Evolutionary conservation across 805 yeast genomes (phyloP), one percentile per base, ranked within the genome.

Genomic region (Kurtzmaniella fragi): DNA sequence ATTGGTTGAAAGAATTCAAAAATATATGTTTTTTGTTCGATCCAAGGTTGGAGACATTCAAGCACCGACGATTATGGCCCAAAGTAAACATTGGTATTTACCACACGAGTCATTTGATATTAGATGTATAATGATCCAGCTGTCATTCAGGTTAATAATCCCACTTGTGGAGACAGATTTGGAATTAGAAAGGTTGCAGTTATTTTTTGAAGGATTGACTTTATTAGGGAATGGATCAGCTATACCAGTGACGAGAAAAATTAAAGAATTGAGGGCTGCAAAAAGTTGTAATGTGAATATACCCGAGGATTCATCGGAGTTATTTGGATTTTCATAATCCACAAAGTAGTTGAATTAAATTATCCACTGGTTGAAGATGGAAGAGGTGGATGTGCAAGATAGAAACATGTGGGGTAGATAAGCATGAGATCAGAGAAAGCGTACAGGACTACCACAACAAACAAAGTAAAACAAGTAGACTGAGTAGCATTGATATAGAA

Each of bases 201-300:
- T 62, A 5, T 62, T 46, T 40, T 62, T 62, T 42, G 35, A 41
- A 36, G 68, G 68, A 3, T 38, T 62, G 31, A 48, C 53, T 15
- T 53, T 50, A 39, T 36, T 62, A 12, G 70, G 70, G 5, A 62
- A 61, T 41, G 68, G 70, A 6, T 51, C 61, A 31, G 56, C 68
- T 3, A 39, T 49, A 20, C 44, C 51, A 10, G 56, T 62, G 25
- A 20, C 8, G 25, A 20, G 25, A 20, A 5, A n/a, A 20, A 20
- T 20, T 20, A 20, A 20, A 20, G 7, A 20, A 20, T 5, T 20
- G 25, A 20, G 25, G 8, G 8, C 5, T 20, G 25, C 25, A 20
- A 8, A 20, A 8, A 5, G 7, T 20, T 20, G 8, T 20, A 20
- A 20, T 20, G 8, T 8, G 8, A 8, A 20, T 5, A 20, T 20